Conservation (phyloP, 805 yeast species). For the Pichia thaimueangensis region DNA sequence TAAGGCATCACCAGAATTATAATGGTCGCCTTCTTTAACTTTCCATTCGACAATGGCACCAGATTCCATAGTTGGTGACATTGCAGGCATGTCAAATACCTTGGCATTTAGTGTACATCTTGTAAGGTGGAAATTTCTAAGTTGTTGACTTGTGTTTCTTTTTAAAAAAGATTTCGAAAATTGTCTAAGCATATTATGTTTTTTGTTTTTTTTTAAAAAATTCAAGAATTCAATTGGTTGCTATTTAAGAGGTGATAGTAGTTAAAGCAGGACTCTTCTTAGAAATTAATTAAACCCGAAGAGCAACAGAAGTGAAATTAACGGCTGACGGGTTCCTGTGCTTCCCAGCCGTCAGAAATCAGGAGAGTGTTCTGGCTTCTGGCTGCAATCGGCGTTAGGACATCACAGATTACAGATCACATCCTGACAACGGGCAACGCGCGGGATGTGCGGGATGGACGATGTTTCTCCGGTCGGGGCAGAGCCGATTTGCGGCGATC, state of each 20-base stretch:
- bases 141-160: neutral
- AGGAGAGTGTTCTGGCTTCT: too few relatives aligned
- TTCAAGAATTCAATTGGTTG: too few relatives aligned
- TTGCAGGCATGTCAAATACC: conserved; percentile 88
- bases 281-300: too few relatives aligned
- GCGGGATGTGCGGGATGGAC: neutral
- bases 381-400: too few relatives aligned
- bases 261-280: too few relatives aligned
- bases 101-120: conserved; percentile 31
- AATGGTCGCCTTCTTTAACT: conserved; percentile 66
- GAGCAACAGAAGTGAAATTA: too few relatives aligned
- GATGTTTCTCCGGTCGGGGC: neutral
- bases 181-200: neutral
- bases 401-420: too few relatives aligned
- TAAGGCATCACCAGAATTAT: conserved; percentile 75
- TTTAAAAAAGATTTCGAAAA: neutral
- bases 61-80: conserved; percentile 98
- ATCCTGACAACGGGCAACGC: too few relatives aligned
- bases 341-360: too few relatives aligned
- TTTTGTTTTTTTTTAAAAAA: too few relatives aligned
- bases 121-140: conserved; percentile 29
- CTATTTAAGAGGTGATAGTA: too few relatives aligned
- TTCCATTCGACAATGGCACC: conserved; percentile 94
- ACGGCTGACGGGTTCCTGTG: too few relatives aligned
- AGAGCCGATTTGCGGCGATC: neutral